These are phyloP conservation scores for Brassica incana DNA, from an alignment of 345 rosid genomes.

Conservation along the genomic window DNA sequence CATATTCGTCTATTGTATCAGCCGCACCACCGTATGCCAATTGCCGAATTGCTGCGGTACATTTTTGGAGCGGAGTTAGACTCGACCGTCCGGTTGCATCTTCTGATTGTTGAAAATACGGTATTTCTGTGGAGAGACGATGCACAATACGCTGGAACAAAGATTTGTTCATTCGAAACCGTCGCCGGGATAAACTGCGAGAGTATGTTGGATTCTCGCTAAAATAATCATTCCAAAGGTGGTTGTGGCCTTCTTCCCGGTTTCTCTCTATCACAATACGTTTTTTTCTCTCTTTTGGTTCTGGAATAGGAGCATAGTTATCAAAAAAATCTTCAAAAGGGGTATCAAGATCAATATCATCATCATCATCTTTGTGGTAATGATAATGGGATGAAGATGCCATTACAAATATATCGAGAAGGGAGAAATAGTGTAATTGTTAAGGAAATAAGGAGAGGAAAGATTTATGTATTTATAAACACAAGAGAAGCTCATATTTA, in stretches of 20 bases:
- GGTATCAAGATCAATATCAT: neutral
- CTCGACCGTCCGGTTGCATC: neutral
- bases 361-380: neutral
- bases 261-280: neutral
- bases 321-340: neutral
- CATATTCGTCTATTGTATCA: neutral
- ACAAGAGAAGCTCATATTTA: neutral
- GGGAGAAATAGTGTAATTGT: no score
- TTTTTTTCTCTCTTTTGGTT: neutral
- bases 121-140: neutral
- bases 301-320: neutral
- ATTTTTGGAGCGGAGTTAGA: neutral
- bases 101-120: neutral
- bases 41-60: neutral
- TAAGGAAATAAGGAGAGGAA: no score
- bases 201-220: neutral
- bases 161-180: neutral
- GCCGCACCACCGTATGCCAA: neutral
- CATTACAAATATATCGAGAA: neutral
- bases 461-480: neutral
- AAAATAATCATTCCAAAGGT: neutral
- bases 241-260: neutral
- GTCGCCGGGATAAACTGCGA: neutral
- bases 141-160: neutral
- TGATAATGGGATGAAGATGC: neutral